Base-by-base conservation (phyloP, 176 grass and related monocot species). In the Thinopyrum elongatum region DNA sequence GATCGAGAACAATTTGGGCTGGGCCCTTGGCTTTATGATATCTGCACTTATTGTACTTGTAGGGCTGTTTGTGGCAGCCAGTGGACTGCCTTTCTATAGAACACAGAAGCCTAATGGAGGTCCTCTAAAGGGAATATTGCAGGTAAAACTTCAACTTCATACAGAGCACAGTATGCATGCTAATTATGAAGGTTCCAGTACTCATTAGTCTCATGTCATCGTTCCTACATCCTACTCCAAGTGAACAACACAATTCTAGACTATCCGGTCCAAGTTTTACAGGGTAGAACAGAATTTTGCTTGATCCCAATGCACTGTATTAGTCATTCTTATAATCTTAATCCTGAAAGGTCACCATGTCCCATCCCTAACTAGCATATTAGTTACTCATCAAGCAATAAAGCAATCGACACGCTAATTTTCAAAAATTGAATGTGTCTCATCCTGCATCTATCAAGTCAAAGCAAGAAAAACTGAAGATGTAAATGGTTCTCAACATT, bases 1-100 rank as follows among this genome's bases (percentile, higher is more conserved):
- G 87, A 85, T 89, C 7, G 77, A 89, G 61, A 89, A 85, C 65
- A 89, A 89, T 70, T 58, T 89, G 77, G 87, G 82, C 16, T 89
- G 87, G 82, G 55, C 41, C 69, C 75, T 85, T 59, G 76, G 87
- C 22, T 89, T 89, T 75, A 80, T 80, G 82, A 12, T 85, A 22
- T 89, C 57, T 67, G 87, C 87, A 57, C 44, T 85, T 44, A 10
- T 28, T 75, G 82, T 85, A 80, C 69, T 85, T 58, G 31, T 80
- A 74, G 87, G 87, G 59, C 82, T 85, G 68, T 47, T 89, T 65
- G 82, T 89, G 44, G 77, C 76, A 67, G 87, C 82, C 26, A 35
- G 76, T 85, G 87, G 87, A 41, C n/a, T 59, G 13, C 82, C 77
- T 85, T 89, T 85, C 26, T 89, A 85, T 66, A 35, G 34, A 74